Conservation (phyloP, 176 grass and related monocot species). For the Carex parvula region DNA sequence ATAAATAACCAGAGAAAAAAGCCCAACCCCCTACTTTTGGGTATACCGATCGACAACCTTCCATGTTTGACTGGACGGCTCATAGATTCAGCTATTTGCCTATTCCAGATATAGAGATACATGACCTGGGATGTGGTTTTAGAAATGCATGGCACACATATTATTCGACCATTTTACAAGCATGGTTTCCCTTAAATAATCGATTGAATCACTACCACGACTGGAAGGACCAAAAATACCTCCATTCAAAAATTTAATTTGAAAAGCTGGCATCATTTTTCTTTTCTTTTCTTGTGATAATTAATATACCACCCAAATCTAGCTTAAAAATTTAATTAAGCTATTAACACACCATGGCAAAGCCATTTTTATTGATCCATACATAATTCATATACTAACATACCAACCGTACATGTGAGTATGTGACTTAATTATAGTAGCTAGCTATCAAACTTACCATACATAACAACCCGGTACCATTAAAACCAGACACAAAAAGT, state of each 20-base stretch:
- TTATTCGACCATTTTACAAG: background rate
- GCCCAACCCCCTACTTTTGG: background rate
- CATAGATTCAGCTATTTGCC: background rate
- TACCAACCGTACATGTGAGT: constrained; percentile 2
- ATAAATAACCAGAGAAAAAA: background rate
- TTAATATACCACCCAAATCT: background rate
- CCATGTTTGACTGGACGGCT: too few species aligned
- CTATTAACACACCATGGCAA: constrained; percentile 13
- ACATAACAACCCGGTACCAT: constrained; percentile 4
- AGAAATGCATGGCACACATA: background rate
- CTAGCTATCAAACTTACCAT: constrained; percentile 11
- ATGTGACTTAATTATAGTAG: constrained; percentile 1
- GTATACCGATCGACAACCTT: background rate
- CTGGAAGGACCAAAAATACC: background rate
- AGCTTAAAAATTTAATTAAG: background rate
- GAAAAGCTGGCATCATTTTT: background rate
- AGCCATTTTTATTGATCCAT: constrained; percentile 32
- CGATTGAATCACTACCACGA: background rate
- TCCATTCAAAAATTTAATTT: background rate
- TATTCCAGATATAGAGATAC: background rate
- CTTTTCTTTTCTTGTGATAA: background rate
- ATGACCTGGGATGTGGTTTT: background rate
- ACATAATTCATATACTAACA: constrained; percentile 17
- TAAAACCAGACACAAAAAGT: background rate
- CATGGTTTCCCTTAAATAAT: background rate